Evolutionary conservation across 805 yeast genomes (phyloP).

Genomic region (Wickerhamiella allomyrinae): DNA sequence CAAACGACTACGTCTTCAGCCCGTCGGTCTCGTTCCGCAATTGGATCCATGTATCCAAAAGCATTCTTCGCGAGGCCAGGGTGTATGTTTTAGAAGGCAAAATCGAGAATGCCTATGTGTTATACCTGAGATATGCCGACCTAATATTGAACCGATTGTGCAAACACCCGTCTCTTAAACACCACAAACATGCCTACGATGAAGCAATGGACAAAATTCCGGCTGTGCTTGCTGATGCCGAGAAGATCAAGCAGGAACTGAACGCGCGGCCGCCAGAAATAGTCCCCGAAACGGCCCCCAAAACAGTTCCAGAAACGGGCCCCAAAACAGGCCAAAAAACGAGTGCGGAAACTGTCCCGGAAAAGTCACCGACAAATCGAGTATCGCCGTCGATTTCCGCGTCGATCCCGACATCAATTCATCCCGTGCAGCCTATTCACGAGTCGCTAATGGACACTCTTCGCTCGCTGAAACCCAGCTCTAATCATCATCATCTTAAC

Average conservation of each 20-base stretch:
- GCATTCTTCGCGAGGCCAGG: constrained; percentile 29
- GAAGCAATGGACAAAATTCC: constrained; percentile 12
- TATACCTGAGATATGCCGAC: constrained; percentile 47
- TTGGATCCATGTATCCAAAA: constrained; percentile 42
- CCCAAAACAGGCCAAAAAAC: too few species aligned
- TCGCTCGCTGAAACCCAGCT: neutral
- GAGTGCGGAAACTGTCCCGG: too few species aligned
- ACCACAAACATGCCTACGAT: constrained; percentile 10
- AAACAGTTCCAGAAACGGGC: too few species aligned
- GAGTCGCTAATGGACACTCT: neutral
- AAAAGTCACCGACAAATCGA: too few species aligned
- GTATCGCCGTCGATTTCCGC: too few species aligned
- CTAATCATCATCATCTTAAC: too few species aligned
- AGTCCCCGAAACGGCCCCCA: too few species aligned
- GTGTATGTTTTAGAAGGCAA: constrained; percentile 32
- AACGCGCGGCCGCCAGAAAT: constrained; percentile 4
- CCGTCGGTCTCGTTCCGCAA: constrained; percentile 34
- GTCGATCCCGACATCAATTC: neutral
- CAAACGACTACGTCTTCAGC: constrained; percentile 41
- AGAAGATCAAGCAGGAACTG: constrained; percentile 16
- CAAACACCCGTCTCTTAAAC: constrained; percentile 32
- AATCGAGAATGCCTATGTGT: constrained; percentile 37
- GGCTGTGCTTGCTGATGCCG: constrained; percentile 19
- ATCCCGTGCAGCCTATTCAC: neutral
- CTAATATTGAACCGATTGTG: constrained; percentile 35